phyloP scores from a whole-genome alignment of 495 filamentous ascomycete genomes.

The Hyphodiscus hymeniophilus region DNA sequence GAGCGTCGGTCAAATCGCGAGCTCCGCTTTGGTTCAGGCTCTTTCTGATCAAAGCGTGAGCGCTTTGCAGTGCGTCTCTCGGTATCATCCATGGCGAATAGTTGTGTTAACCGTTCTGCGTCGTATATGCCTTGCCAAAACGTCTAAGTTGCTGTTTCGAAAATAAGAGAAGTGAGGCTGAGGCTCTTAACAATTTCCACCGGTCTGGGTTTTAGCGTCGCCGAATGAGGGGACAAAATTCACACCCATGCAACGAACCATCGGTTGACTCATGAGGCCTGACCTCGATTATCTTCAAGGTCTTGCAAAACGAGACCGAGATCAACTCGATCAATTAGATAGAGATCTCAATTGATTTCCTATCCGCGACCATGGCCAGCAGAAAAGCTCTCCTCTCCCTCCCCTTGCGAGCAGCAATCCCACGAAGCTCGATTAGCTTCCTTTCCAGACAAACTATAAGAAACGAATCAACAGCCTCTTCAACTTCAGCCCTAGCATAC shows the following conservation, averaged over 20 bases:
- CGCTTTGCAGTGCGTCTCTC: constrained; percentile 68
- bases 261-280: too few relatives aligned
- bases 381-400: constrained; percentile 26
- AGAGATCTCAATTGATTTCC: constrained; percentile 6
- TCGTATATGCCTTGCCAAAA: background rate
- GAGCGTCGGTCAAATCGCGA: constrained; percentile 83
- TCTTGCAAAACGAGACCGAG: background rate
- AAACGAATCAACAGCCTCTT: constrained; percentile 42
- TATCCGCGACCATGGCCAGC: constrained; percentile 36
- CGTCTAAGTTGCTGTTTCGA: too few relatives aligned
- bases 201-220: too few relatives aligned
- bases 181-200: too few relatives aligned
- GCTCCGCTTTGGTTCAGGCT: constrained; percentile 60
- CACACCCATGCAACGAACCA: too few relatives aligned
- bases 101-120: background rate
- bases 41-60: constrained; percentile 86
- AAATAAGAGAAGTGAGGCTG: too few relatives aligned
- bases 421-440: background rate
- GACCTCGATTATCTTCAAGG: too few relatives aligned
- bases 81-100: constrained; percentile 63
- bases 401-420: constrained; percentile 27
- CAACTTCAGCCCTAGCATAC: constrained; percentile 91
- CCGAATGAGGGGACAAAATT: too few relatives aligned
- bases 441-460: constrained; percentile 8
- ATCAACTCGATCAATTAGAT: constrained; percentile 1